Evolutionary conservation across 2,329 filamentous ascomycete genomes (phyloP), one percentile per base, ranked within the genome.

Genomic region (Alternaria hordeiaustralica): DNA sequence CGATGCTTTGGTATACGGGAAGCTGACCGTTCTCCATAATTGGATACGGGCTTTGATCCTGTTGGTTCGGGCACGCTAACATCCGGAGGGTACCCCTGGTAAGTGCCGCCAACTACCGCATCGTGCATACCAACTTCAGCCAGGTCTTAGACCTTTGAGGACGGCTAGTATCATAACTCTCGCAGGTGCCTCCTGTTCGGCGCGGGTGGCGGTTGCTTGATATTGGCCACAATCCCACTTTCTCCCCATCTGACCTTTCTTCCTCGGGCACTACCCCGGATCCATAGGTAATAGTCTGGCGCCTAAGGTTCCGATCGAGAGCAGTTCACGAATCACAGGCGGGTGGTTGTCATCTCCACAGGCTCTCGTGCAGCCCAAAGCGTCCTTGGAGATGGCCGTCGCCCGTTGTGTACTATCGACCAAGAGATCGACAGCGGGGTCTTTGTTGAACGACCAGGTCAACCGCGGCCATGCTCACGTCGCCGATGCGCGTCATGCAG

Each of bases 341-440:
- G 15, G 9, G 13, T 25, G 54, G 43, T 56, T 46, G 54, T 56
- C 41, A 47, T 28, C 54, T 56, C n/a, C 18, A 23, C 13, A 2
- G 5, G 25, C 2, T 26, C 18, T 20, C 45, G 21, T 6, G 45
- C 18, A 25, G 10, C 25, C 18, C n/a, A 33, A 30, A 46, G 43
- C 13, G 54, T 56, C 8, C 5, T 6, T 47, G 43, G 43, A 56
- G 13, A 58, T 47, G 55, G 28, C 28, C 45, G 30, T 7, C 45
- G 33, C 30, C 41, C 23, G 55, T 20, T 33, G 44, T 36, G 23
- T 25, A 49, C 55, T 58, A 58, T 50, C 23, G 26, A 58, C 20
- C 25, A 50, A 50, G 55, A 51, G 55, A 51, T 58, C 55, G 33
- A 44, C 45, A 44, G 55, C 46, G 45, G 55, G 55, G 46, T 51